Evolutionary conservation across 2,329 filamentous ascomycete species (phyloP), one percentile per base, ranked within the genome.

Genomic region (Orbilia quercus): DNA sequence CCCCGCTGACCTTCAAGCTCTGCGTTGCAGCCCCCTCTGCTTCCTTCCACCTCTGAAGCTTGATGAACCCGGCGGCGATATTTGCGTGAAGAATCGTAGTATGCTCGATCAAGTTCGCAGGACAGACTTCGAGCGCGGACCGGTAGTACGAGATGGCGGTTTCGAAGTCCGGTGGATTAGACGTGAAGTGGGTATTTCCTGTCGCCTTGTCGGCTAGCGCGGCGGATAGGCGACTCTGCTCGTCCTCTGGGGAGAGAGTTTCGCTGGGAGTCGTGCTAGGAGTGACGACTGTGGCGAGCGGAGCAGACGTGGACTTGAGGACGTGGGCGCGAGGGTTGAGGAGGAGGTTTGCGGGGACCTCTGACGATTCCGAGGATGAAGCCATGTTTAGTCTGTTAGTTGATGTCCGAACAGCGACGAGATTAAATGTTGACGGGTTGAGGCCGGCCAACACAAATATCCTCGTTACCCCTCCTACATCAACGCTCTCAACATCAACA

Each of bases 241-340:
- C 83, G 79, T 84, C 83, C 34, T 83, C 81, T 0, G 81, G 79
- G 14, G 82, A 79, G 73, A 84, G 84, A 4, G 69, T 9, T 18
- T 53, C 34, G 5, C 25, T 40, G 2, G 59, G 12, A 7, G 59
- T 53, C 14, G 69, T 40, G 23, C 60, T 73, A 28, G 69, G 36
- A 7, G 69, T 60, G 9, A 60, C 59, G 36, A 73, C 69, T 22
- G 69, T 66, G 20, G 69, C 53, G 47, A 73, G 69, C n/a, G 69
- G 69, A 2, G 69, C 60, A 5, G 62, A 54, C 9, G 69, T 44
- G 9, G 69, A 66, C 16, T 38, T 42, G 18, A 73, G 54, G 42
- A 73, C 60, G 60, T 73, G 38, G 9, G 69, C 69, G 11, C 69
- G 69, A 20, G 69, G 69, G 55, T 73, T 73, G 12, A 73, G 58